Base-by-base conservation (phyloP, 78 protist species). In the Diacronema lutheri region DNA sequence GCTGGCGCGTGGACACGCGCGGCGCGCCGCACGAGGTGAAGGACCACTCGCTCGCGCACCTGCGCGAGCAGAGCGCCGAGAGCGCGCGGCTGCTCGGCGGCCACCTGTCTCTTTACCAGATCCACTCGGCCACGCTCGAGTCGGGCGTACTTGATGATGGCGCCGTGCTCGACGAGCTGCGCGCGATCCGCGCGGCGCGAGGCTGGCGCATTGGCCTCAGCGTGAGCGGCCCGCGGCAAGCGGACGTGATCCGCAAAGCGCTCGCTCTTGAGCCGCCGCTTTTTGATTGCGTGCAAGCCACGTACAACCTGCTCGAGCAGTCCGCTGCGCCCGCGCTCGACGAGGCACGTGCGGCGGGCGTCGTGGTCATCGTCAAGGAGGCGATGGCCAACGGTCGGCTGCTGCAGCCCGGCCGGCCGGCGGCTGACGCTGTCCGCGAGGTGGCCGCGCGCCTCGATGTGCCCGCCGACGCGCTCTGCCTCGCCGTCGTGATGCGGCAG, bases 11-110 rank as follows among this genome's bases (percentile, higher is more conserved):
- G 10, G 25, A 71, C 14, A 56, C 41, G 16, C 31, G 38, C 6
- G 79, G 79, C 2, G 58, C 40, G 58, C 50, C 79, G 21, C 79
- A 71, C 33, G 79, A 71, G 79, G 79, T 71, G 79, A 71, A 71
- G 79, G 21, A 38, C 13, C 79, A 71, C 79, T 16, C 79, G 6
- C 21, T 13, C 11, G 79, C 2, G 35, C 79, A 71, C n/a, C 79
- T 71, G 5, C 33, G 7, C 19, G 0, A 4, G 46, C 79, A 71
- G 56, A 56, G 29, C 4, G 57, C 21, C 33, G 79, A 71, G 57
- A n/a, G 58, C 9, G 37, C 1, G n/a, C 0, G 6, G 21, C 0
- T 21, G 35, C 79, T 71, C 19, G 50, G 50, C 26, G 1, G 21
- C 0, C 55, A 44, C 50, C 16, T 71, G 25, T 13, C 0, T 3